A percentile compares a stretch with the other conserved stretches of the same genome.
Evolutionary conservation across 192 early-diverging fungal genomes (phyloP).

Genomic region (Backusella psychrophila): DNA sequence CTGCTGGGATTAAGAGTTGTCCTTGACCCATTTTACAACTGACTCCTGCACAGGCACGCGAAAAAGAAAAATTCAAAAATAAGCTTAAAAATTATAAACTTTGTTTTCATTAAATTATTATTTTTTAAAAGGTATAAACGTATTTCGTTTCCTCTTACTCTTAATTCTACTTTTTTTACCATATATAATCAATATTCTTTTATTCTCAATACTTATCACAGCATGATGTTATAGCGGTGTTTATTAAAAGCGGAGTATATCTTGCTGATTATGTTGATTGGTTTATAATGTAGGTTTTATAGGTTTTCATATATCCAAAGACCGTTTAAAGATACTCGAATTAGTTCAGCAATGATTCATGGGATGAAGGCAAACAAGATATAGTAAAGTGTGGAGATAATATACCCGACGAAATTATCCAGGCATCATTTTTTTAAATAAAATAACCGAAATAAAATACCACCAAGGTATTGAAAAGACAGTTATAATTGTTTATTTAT

Average conservation of each 20-base stretch:
- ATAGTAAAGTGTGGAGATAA: neutral
- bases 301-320: neutral
- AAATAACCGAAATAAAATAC: neutral
- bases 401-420: neutral
- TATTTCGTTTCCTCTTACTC: neutral
- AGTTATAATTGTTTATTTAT: neutral
- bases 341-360: neutral
- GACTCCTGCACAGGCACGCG: conserved; percentile 2
- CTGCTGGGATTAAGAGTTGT: neutral
- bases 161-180: neutral
- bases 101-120: conserved; percentile 2
- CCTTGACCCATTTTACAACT: neutral
- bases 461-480: neutral
- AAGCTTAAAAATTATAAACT: neutral
- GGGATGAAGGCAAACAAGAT: neutral
- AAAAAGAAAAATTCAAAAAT: neutral
- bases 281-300: neutral
- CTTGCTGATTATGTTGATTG: neutral
- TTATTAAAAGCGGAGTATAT: neutral
- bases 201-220: neutral
- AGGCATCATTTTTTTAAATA: neutral
- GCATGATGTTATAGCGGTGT: neutral
- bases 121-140: neutral
- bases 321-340: neutral
- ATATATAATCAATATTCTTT: neutral